Percentiles rank a stretch among this genome's conserved stretches.
These are phyloP conservation scores for Kuraishia floccosa DNA, from an alignment of 805 yeast genomes.

Conservation along the genomic window DNA sequence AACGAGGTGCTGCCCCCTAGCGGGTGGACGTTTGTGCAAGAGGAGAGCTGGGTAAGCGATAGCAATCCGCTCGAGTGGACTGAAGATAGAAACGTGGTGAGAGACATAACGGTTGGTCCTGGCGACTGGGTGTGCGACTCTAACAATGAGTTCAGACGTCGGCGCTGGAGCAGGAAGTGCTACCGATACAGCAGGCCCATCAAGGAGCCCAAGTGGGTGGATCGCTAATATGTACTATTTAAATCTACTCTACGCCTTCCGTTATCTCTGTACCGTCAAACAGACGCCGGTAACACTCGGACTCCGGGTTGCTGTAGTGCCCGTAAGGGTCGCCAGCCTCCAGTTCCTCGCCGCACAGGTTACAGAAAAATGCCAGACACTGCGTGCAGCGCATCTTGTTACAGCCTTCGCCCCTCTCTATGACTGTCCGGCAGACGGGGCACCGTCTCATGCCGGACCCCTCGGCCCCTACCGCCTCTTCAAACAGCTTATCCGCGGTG, in stretches of 20 bases:
- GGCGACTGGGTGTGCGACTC: constrained; percentile 45
- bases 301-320: constrained; percentile 32
- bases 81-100: constrained; percentile 25
- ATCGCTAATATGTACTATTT: no score
- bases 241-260: constrained; percentile 2
- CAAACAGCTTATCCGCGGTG: constrained; percentile 33
- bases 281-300: constrained; percentile 34
- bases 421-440: constrained; percentile 37
- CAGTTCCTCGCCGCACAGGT: constrained; percentile 35
- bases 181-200: constrained; percentile 31
- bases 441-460: constrained; percentile 33
- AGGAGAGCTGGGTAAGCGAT: constrained; percentile 59
- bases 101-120: constrained; percentile 16
- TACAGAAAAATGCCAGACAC: constrained; percentile 40
- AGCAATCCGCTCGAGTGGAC: constrained; percentile 40
- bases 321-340: constrained; percentile 32
- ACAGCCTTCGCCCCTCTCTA: constrained; percentile 51
- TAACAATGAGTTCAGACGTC: constrained; percentile 40
- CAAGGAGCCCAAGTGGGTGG: no score
- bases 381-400: constrained; percentile 47
- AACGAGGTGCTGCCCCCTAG: constrained; percentile 52
- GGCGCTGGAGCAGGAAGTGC: constrained; percentile 44
- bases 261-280: constrained; percentile 39
- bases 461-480: constrained; percentile 28
- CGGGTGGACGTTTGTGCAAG: constrained; percentile 61